Base-by-base conservation (phyloP, 495 filamentous ascomycete species). In the Penicillium cataractarum region DNA sequence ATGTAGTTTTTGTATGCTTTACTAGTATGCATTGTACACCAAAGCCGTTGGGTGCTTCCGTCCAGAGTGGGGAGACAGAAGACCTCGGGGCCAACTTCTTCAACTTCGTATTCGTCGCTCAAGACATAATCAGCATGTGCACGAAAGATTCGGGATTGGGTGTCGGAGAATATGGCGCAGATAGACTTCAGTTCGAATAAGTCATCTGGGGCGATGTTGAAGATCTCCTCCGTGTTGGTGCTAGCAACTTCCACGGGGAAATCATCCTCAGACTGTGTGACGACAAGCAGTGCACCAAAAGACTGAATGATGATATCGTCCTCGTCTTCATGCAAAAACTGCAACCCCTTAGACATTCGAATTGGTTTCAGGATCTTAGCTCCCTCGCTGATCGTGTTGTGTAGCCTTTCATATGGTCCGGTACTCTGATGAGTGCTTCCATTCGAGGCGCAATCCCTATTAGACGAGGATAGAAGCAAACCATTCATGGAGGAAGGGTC, bases 1-100 rank as follows among this genome's bases (percentile, higher is more conserved):
- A 95, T 78, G 31, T 90, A 85, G 0, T 74, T 71, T 21, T 82
- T 74, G 62, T 89, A 85, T 0, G 72, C 70, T 27, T 82, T 76
- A 58, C 84, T 88, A 27, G 88, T 83, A 72, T 96, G 92, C 72
- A 96, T 89, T 24, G 91, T 92, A 72, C 92, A 95, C 92, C 92
- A 96, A 6, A 94, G 69, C 68, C 89, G 90, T 31, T 84, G 76
- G 5, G 76, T 75, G 62, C 67, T 79, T 32, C 73, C 74, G 13
- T 65, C 61, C 1, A 84, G 82, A 1, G 79, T 72, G 15, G 81
- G 79, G 22, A 96, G 78, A 24, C 84, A 88, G 64, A 97, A 94
- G 15, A 96, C 87, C 63, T 97, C 92, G 0, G 92, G 92, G 0
- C 92, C 92, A 66, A 88, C 89, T 3, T 75, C 71, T 0, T 80